A percentile compares a stretch with the other conserved stretches of the same genome.
Conservation (phyloP, 2,329 filamentous ascomycete genomes). For the Penicillium sp. region DNA sequence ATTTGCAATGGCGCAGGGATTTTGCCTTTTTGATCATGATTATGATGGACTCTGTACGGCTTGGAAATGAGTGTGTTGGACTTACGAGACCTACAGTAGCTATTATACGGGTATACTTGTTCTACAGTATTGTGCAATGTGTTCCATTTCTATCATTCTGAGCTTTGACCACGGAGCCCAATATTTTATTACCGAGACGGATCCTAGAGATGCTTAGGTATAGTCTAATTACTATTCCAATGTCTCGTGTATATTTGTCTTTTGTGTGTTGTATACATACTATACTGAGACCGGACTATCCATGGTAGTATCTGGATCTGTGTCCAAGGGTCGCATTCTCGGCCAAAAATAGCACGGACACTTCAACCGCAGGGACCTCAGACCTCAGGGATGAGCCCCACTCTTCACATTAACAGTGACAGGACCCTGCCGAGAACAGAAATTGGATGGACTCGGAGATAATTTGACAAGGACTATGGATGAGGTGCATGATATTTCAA, state of each 20-base stretch:
- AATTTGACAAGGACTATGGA: too few species aligned
- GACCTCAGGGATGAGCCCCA: slow-evolving; percentile 8
- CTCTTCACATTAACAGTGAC: slow-evolving; percentile 22
- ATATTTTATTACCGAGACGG: neutral
- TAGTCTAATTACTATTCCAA: neutral
- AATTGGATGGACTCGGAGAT: neutral
- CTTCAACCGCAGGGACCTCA: neutral
- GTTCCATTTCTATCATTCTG: neutral
- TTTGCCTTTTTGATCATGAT: neutral
- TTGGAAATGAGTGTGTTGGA: neutral
- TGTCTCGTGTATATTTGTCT: neutral
- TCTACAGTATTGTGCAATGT: neutral
- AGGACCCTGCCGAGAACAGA: slow-evolving; percentile 15
- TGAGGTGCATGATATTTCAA: too few species aligned
- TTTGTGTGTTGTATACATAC: neutral
- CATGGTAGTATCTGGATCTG: too few species aligned
- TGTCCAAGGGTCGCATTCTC: slow-evolving; percentile 7
- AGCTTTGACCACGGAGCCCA: neutral
- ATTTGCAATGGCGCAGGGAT: slow-evolving; percentile 19
- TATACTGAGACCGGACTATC: neutral
- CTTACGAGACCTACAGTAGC: neutral
- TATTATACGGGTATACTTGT: neutral
- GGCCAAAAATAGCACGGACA: slow-evolving; percentile 18
- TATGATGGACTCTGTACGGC: neutral
- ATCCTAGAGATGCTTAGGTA: neutral